Evolutionary conservation across 257 asterid species (phyloP).

Genomic region (Sherardia arvensis): DNA sequence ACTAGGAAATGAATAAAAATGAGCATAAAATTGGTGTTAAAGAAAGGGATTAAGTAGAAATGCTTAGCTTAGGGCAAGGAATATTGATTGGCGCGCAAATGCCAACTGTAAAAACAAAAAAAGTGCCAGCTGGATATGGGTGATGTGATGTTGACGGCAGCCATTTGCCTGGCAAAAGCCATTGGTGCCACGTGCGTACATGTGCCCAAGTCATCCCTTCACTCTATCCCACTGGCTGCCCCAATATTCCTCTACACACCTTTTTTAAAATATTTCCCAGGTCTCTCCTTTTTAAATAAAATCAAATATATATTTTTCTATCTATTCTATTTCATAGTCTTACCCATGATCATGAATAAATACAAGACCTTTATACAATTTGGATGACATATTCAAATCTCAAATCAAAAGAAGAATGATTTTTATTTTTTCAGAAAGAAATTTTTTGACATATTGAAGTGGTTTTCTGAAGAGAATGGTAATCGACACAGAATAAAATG

Average conservation of each 20-base stretch:
- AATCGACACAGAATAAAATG: too few species aligned
- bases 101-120: conserved; percentile 32
- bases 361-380: too few species aligned
- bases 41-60: not conserved
- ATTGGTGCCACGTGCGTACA: conserved; percentile 47
- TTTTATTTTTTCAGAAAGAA: too few species aligned
- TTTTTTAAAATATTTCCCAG: too few species aligned
- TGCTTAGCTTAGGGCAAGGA: conserved; percentile 11
- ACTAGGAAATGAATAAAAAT: not conserved
- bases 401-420: too few species aligned
- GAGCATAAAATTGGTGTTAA: not conserved
- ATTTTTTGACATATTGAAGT: too few species aligned
- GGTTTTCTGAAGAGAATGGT: too few species aligned
- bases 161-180: conserved; percentile 22
- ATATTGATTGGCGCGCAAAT: conserved; percentile 15
- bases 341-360: too few species aligned
- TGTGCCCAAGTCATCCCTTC: conserved; percentile 21
- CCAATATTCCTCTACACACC: not conserved
- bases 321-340: too few species aligned
- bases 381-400: too few species aligned
- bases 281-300: too few species aligned
- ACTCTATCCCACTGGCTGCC: not conserved
- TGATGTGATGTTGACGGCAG: conserved; percentile 45
- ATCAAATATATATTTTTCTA: too few species aligned
- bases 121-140: conserved; percentile 20